A percentile compares a stretch with the other conserved stretches of the same genome.
phyloP scores from a whole-genome alignment of 75 land plant species.

The Cryptomeria japonica region DNA sequence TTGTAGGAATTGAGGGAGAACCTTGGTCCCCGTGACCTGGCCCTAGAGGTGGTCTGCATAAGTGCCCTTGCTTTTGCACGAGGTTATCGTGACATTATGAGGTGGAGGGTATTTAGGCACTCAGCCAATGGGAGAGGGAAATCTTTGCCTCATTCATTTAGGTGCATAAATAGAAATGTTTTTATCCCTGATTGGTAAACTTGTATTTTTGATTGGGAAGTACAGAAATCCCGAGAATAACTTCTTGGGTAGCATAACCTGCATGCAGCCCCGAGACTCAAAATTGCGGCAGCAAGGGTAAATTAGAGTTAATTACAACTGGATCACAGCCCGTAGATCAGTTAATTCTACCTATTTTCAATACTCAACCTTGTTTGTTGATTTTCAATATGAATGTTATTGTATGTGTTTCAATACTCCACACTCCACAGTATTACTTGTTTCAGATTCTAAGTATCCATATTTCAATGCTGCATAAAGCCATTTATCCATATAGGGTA shows the following conservation, averaged over 20 bases:
- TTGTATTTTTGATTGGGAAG: not conserved
- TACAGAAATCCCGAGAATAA: not conserved
- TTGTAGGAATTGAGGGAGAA: no score
- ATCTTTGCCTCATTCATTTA: not conserved
- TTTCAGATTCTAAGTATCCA: not conserved
- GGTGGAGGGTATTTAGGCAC: not conserved
- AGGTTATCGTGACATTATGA: no score
- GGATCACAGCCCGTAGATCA: not conserved
- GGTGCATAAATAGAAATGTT: not conserved
- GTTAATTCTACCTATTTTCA: not conserved
- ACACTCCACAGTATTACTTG: not conserved
- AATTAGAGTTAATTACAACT: not conserved
- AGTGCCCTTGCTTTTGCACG: no score
- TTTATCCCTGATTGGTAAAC: not conserved
- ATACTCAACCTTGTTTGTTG: not conserved
- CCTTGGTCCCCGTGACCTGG: no score
- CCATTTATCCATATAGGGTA: not conserved
- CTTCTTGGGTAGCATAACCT: not conserved
- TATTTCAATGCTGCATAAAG: not conserved
- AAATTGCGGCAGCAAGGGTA: not conserved
- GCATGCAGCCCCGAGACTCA: not conserved
- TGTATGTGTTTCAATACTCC: not conserved
- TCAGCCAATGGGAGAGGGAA: not conserved
- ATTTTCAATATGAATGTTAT: not conserved
- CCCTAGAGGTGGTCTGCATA: no score